phyloP scores from a whole-genome alignment of 2,329 filamentous ascomycete species.

The Raffaelea arxii region DNA sequence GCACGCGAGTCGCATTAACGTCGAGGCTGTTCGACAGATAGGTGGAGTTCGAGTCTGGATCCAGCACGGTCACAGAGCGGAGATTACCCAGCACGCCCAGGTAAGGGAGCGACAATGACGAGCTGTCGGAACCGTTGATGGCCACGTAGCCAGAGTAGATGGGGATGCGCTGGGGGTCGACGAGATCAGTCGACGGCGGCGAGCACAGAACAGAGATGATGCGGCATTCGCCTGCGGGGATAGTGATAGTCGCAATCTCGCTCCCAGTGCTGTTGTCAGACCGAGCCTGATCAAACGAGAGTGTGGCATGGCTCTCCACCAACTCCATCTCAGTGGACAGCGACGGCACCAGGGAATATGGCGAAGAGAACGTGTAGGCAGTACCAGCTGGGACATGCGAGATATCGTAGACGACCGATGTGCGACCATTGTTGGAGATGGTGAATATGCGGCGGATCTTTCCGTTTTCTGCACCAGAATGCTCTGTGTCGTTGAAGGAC shows the following conservation, averaged over 20 bases:
- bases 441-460: too few relatives aligned
- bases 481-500: conserved; percentile 54
- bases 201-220: conserved; percentile 35
- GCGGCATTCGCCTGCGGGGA: conserved; percentile 31
- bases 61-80: conserved; percentile 6
- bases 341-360: too few relatives aligned
- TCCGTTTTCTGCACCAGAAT: conserved; percentile 37
- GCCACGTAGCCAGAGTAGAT: conserved; percentile 39
- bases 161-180: conserved; percentile 30
- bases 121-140: conserved; percentile 32
- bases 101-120: conserved; percentile 28
- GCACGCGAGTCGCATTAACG: conserved; percentile 12
- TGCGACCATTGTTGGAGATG: conserved; percentile 42
- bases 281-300: too few relatives aligned
- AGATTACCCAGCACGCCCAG: conserved; percentile 26
- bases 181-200: conserved; percentile 23
- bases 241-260: conserved; percentile 27
- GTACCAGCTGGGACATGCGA: conserved; percentile 40
- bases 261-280: conserved; percentile 4
- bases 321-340: too few relatives aligned
- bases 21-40: conserved; percentile 5
- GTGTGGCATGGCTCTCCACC: too few relatives aligned
- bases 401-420: conserved; percentile 40
- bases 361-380: conserved; percentile 39
- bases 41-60: conserved; percentile 6